Base-by-base conservation (phyloP, 805 yeast genomes). In the baker's yeast (Saccharomyces cerevisiae) region DNA sequence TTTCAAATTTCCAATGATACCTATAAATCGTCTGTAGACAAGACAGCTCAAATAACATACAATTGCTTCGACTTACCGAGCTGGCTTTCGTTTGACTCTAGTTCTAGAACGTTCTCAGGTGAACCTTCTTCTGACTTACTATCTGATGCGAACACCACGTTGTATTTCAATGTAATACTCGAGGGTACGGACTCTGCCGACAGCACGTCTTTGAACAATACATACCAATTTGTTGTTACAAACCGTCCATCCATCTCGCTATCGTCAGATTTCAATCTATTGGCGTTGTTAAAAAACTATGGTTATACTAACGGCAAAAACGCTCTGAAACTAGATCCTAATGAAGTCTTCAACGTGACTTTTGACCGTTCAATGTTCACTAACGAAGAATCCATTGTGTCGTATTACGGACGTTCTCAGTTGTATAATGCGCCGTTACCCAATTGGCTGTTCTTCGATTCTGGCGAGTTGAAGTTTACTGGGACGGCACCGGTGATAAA, bases 401-500 rank as follows among this genome's bases (percentile, higher is more conserved):
- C 84, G 8, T 89, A 86, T 71, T 87, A 88, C 65, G 97, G 97
- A 22, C 79, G 86, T 58, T 82, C 91, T n/a, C 71, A 76, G 13
- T 61, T 60, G 31, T 89, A 88, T 68, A 81, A 91, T 66, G 80
- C 96, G 1, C 92, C 99, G 2, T 76, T 94, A 53, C 99, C 99
- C 41, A 85, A 82, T 65, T 94, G 99, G 98, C 74, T 89, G 51
- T 70, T 72, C 52, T 94, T 92, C 66, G 84, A 89, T 64, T 61
- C 76, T 2, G 63, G 78, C 4, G 74, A 76, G 41, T 73, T 89
- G 59, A 79, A 87, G 22, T 92, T 90, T 70, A 76, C 82, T 47
- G 99, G 99, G 31, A 84, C 85, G 1, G 92, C 96, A 0, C 99
- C 99, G 10, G 76, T 85, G 6, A 88, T 88, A 31, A 85, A 88